A percentile compares a stretch with the other conserved stretches of the same genome.
Evolutionary conservation across 345 rosid genomes (phyloP).

Genomic region (Heritiera littoralis): DNA sequence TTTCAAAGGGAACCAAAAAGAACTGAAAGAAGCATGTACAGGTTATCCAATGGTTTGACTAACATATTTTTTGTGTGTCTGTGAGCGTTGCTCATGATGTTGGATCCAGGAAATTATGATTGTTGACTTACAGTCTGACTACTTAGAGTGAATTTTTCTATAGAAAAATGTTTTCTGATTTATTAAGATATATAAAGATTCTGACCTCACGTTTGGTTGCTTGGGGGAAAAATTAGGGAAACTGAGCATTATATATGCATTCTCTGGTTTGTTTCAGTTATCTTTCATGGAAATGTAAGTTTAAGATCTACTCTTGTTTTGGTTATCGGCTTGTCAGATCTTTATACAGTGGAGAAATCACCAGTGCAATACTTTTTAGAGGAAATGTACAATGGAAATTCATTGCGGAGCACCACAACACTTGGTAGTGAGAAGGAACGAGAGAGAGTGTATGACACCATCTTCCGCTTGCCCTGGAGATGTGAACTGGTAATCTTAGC

Average conservation of each 20-base stretch:
- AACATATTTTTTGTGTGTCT: neutral
- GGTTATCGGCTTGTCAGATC: conserved; percentile 35
- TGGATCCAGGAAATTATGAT: neutral
- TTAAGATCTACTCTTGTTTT: conserved; percentile 4
- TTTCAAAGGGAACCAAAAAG: neutral
- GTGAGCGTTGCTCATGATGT: neutral
- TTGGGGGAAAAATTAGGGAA: neutral
- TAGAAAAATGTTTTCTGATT: neutral
- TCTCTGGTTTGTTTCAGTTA: conserved; percentile 5
- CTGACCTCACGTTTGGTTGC: neutral
- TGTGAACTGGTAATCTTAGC: conserved; percentile 78
- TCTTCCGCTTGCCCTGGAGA: conserved; percentile 97
- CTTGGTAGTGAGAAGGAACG: conserved; percentile 77
- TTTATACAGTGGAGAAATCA: conserved; percentile 61
- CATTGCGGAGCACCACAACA: conserved; percentile 75
- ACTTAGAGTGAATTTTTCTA: no score
- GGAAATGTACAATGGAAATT: conserved; percentile 70
- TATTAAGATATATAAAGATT: neutral
- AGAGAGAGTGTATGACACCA: conserved; percentile 91
- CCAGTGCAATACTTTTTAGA: conserved; percentile 76
- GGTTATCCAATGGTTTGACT: neutral
- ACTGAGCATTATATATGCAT: neutral
- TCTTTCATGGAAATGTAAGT: neutral
- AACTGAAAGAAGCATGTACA: neutral
- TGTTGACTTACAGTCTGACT: neutral